These are phyloP conservation scores for Crithidia acanthocephali DNA, from an alignment of 208 protist genomes.

Conservation along the genomic window DNA sequence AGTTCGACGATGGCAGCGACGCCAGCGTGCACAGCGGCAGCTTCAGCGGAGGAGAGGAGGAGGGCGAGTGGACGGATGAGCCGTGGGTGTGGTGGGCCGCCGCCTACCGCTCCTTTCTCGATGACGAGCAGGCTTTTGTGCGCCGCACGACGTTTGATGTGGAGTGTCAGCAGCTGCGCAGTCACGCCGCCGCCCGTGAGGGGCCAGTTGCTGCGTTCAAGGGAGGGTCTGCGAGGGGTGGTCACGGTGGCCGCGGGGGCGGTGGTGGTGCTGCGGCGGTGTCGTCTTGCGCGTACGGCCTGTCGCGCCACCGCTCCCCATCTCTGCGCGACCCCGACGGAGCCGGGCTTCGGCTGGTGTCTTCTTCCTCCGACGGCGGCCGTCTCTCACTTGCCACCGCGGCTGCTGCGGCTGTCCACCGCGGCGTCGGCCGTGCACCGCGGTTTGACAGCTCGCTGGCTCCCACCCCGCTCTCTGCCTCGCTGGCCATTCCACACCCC, in stretches of 20 bases:
- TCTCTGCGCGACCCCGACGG: neutral
- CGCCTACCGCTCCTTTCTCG: conserved; percentile 79
- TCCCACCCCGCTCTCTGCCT: conserved; percentile 4
- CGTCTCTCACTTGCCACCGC: neutral
- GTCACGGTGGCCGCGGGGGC: neutral
- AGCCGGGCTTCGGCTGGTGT: neutral
- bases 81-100: conserved; percentile 76
- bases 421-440: neutral
- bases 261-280: neutral
- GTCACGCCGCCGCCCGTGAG: conserved; percentile 7
- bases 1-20: neutral
- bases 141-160: conserved; percentile 78
- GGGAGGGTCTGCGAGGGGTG: neutral
- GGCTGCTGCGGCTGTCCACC: neutral
- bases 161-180: conserved; percentile 58
- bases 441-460: neutral
- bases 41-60: neutral
- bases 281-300: neutral
- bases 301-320: neutral
- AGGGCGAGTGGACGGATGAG: conserved; percentile 28
- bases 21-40: neutral
- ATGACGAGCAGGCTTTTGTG: conserved; percentile 79
- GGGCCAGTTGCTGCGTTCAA: neutral
- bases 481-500: neutral
- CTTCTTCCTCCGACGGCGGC: neutral